phyloP scores from a whole-genome alignment of 768 basidiomycete genomes.

The Lentinus tigrinus region DNA sequence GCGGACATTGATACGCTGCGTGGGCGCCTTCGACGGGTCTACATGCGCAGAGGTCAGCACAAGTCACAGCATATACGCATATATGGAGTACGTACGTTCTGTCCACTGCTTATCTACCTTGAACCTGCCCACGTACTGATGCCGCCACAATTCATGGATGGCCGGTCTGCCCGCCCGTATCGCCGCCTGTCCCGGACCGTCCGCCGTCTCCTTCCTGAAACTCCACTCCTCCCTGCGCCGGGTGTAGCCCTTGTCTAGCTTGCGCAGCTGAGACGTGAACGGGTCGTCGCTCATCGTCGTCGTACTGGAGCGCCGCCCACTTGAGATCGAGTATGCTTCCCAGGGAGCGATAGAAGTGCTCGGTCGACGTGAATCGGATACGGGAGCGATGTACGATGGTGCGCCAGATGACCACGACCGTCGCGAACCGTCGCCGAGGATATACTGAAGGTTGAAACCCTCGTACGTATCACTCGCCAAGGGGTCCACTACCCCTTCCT shows the following conservation, averaged over 20 bases:
- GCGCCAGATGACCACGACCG: slow-evolving; percentile 27
- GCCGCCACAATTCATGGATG: slow-evolving; percentile 67
- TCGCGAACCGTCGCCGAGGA: slow-evolving; percentile 33
- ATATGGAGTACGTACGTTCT: slow-evolving; percentile 19
- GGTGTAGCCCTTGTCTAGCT: slow-evolving; percentile 43
- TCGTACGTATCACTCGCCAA: slow-evolving; percentile 25
- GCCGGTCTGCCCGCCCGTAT: slow-evolving; percentile 30
- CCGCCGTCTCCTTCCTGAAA: slow-evolving; percentile 53
- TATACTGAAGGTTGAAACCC: slow-evolving; percentile 48
- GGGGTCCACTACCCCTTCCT: neutral
- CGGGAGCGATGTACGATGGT: slow-evolving; percentile 19
- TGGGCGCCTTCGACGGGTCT: slow-evolving; percentile 56
- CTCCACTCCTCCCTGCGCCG: slow-evolving; percentile 51
- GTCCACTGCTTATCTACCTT: slow-evolving; percentile 50
- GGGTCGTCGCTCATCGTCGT: slow-evolving; percentile 38
- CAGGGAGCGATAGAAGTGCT: slow-evolving; percentile 17
- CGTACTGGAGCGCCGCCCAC: slow-evolving; percentile 33
- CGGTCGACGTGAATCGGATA: slow-evolving; percentile 11
- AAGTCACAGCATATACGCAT: neutral
- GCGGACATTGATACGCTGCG: slow-evolving; percentile 66
- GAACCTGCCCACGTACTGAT: slow-evolving; percentile 60
- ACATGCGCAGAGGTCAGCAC: neutral
- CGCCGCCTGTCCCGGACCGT: slow-evolving; percentile 25
- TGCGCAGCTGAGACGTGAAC: slow-evolving; percentile 37
- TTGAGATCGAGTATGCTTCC: slow-evolving; percentile 16